Evolutionary conservation across 257 asterid species (phyloP).

Genomic region (Solanum clarkiae): DNA sequence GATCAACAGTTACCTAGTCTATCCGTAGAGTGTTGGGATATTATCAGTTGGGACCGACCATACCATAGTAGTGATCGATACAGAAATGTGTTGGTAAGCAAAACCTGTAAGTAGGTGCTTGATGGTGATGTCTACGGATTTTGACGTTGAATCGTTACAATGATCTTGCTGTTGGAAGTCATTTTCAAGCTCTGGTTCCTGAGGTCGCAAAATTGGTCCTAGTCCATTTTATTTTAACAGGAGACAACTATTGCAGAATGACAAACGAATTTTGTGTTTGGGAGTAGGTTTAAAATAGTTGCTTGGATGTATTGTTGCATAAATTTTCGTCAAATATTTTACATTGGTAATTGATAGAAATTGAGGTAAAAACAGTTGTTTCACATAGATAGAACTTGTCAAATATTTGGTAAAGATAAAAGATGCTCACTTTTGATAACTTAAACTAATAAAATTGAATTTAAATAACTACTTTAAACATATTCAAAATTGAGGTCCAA

Average conservation of each 20-base stretch:
- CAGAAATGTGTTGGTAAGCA: neutral
- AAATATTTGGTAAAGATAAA: neutral
- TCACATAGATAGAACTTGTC: neutral
- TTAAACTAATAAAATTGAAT: neutral
- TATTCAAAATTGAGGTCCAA: neutral
- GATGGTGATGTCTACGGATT: neutral
- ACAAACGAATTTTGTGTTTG: neutral
- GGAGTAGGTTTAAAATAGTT: neutral
- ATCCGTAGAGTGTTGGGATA: neutral
- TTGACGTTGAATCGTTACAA: neutral
- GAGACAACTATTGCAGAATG: neutral
- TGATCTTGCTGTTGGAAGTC: neutral
- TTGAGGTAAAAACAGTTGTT: neutral
- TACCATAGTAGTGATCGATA: neutral
- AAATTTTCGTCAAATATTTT: neutral
- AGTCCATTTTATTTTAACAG: neutral
- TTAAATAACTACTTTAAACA: too few relatives aligned
- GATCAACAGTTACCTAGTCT: neutral
- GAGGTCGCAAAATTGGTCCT: neutral
- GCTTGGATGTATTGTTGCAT: neutral
- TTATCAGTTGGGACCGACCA: neutral
- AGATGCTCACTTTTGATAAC: neutral
- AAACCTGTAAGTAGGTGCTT: neutral
- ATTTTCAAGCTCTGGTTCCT: neutral
- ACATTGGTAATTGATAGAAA: neutral